Evolutionary conservation across 2,329 filamentous ascomycete species (phyloP).

Genomic region (Sporothrix humicola): DNA sequence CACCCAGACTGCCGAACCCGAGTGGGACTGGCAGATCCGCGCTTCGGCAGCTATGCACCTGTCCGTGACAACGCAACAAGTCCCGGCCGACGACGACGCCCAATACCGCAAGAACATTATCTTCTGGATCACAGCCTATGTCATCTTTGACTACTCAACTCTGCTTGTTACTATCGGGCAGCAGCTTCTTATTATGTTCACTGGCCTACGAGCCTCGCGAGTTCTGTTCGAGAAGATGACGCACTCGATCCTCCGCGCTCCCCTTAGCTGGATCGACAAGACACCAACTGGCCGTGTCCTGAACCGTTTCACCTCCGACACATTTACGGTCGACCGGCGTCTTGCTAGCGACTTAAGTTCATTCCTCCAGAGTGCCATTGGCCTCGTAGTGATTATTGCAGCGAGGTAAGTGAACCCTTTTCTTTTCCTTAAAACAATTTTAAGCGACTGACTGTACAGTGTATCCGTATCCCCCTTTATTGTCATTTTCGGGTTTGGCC

Average conservation of each 20-base stretch:
- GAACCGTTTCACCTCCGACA: conserved; percentile 52
- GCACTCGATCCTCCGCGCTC: conserved; percentile 48
- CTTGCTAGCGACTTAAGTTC: conserved; percentile 43
- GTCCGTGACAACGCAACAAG: not conserved
- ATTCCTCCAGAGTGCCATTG: conserved; percentile 43
- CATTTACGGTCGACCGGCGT: conserved; percentile 47
- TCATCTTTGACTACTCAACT: conserved; percentile 41
- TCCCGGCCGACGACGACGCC: conserved; percentile 8
- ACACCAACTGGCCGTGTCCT: conserved; percentile 50
- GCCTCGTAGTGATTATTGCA: conserved; percentile 47
- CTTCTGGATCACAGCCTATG: conserved; percentile 44
- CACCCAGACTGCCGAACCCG: conserved; percentile 31
- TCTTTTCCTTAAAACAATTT: not conserved
- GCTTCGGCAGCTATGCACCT: not conserved
- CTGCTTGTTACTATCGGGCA: conserved; percentile 38
- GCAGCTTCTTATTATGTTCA: conserved; percentile 42
- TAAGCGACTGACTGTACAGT: conserved; percentile 31
- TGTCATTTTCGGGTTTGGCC: conserved; percentile 46
- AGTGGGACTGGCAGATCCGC: conserved; percentile 28
- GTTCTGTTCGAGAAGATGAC: conserved; percentile 46
- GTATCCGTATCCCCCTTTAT: conserved; percentile 46
- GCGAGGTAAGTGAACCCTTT: conserved; percentile 42
- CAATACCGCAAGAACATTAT: conserved; percentile 37
- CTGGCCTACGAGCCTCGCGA: conserved; percentile 44
- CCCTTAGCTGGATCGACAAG: conserved; percentile 50